A percentile compares a stretch with the other conserved stretches of the same genome.
Evolutionary conservation across 1,284 basidiomycete genomes (phyloP).

Genomic region (Hemileia vastatrix): DNA sequence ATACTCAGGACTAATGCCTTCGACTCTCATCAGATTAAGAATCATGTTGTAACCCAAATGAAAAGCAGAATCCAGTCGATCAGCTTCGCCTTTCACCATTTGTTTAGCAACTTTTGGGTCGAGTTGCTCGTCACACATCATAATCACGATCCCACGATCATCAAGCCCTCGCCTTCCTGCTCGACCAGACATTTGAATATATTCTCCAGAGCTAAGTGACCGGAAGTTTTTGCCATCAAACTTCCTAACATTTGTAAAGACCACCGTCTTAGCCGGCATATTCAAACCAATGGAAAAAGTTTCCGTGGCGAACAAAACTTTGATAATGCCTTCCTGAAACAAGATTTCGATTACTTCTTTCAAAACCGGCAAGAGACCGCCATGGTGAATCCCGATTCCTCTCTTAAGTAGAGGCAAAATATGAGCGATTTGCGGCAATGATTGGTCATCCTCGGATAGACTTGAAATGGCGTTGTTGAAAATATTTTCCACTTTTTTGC

Average conservation of each 20-base stretch:
- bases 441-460: constrained; percentile 74
- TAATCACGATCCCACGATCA: constrained; percentile 97
- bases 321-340: constrained; percentile 99
- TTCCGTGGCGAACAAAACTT: constrained; percentile 96
- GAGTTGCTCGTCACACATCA: constrained; percentile 99
- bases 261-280: constrained; percentile 99
- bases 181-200: constrained; percentile 74
- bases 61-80: constrained; percentile 94
- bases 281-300: constrained; percentile 99
- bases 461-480: constrained; percentile 92
- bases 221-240: constrained; percentile 94
- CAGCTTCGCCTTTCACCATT: constrained; percentile 98
- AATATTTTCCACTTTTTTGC: constrained; percentile 74
- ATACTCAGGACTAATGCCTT: constrained; percentile 94
- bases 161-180: constrained; percentile 94
- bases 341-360: constrained; percentile 99
- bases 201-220: constrained; percentile 66
- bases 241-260: constrained; percentile 90
- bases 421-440: constrained; percentile 87
- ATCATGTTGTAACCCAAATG: constrained; percentile 99
- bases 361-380: constrained; percentile 88
- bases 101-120: constrained; percentile 83
- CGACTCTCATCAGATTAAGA: constrained; percentile 95
- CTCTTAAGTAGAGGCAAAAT: constrained; percentile 86
- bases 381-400: constrained; percentile 97